Percentiles rank a stretch among this genome's conserved stretches.
Conservation (phyloP, 2,329 filamentous ascomycete species). For the Nemania abortiva region DNA sequence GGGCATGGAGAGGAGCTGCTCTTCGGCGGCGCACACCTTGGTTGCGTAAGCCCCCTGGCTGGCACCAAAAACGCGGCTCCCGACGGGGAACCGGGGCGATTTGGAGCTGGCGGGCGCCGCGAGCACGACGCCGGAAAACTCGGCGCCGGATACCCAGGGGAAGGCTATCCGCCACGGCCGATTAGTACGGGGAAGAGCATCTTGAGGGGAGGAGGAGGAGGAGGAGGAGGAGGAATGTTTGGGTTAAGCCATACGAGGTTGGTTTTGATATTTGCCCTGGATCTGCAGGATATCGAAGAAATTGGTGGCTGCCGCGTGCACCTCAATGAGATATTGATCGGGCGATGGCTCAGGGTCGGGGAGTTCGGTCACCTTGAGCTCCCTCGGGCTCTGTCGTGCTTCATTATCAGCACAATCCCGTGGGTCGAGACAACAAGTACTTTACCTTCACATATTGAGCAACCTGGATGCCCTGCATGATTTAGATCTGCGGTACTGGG, state of each 20-base stretch:
- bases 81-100: conserved; percentile 74
- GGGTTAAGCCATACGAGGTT: conserved; percentile 68
- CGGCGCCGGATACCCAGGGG: conserved; percentile 87
- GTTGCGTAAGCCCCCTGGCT: conserved; percentile 89
- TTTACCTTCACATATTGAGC: conserved; percentile 79
- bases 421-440: background rate
- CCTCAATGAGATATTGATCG: conserved; percentile 85
- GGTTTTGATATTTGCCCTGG: conserved; percentile 93
- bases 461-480: conserved; percentile 81
- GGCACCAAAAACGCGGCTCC: conserved; percentile 88
- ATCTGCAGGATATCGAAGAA: conserved; percentile 98
- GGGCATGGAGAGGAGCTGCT: conserved; percentile 78
- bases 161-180: conserved; percentile 65
- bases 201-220: background rate
- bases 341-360: conserved; percentile 78
- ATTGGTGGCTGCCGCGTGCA: conserved; percentile 90
- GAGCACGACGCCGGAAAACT: conserved; percentile 85
- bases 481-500: conserved; percentile 47
- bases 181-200: conserved; percentile 8
- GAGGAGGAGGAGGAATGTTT: background rate
- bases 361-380: conserved; percentile 80
- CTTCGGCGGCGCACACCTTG: conserved; percentile 75
- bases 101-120: conserved; percentile 68
- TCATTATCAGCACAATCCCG: conserved; percentile 4
- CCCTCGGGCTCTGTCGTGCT: conserved; percentile 73